Conservation (phyloP, 2,329 filamentous ascomycete species). For the Apiospora marii region DNA sequence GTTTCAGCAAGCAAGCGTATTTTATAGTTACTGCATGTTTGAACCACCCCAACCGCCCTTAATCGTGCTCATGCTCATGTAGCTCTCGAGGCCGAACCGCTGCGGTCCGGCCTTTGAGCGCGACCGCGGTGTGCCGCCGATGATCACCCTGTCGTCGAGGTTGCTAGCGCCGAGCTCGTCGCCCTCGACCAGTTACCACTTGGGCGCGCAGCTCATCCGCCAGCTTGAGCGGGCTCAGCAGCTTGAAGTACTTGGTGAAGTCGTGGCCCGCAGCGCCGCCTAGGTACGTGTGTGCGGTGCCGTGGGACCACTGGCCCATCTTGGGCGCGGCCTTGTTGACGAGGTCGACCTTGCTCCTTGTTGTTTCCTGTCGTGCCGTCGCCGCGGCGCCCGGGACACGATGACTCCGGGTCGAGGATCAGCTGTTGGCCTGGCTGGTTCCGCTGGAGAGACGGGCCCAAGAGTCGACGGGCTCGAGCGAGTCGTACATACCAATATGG, state of each 20-base stretch:
- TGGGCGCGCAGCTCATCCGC: conserved; percentile 81
- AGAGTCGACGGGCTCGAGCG: too few relatives aligned
- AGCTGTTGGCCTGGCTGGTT: conserved; percentile 44
- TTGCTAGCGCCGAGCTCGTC: conserved; percentile 71
- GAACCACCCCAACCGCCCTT: too few relatives aligned
- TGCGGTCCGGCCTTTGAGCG: conserved; percentile 32
- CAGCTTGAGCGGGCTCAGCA: conserved; percentile 76
- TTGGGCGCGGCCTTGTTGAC: conserved; percentile 52
- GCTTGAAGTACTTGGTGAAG: conserved; percentile 74
- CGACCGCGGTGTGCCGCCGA: conserved; percentile 40
- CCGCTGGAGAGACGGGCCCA: conserved; percentile 55
- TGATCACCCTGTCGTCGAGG: conserved; percentile 50
- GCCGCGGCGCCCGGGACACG: conserved; percentile 39
- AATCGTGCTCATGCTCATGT: conserved; percentile 50
- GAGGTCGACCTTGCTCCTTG: conserved; percentile 29
- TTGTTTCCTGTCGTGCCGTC: conserved; percentile 39
- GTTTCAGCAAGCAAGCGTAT: too few relatives aligned
- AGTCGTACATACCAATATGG: too few relatives aligned
- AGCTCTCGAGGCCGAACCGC: conserved; percentile 49
- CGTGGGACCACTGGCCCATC: conserved; percentile 85
- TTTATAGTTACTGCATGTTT: too few relatives aligned
- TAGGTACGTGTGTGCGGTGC: conserved; percentile 79
- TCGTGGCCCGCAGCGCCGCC: conserved; percentile 71
- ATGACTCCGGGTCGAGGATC: conserved; percentile 37
- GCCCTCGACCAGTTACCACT: conserved; percentile 93